Conservation (phyloP, 352 stramenopile genomes). For the Globisporangium mamillatum region DNA sequence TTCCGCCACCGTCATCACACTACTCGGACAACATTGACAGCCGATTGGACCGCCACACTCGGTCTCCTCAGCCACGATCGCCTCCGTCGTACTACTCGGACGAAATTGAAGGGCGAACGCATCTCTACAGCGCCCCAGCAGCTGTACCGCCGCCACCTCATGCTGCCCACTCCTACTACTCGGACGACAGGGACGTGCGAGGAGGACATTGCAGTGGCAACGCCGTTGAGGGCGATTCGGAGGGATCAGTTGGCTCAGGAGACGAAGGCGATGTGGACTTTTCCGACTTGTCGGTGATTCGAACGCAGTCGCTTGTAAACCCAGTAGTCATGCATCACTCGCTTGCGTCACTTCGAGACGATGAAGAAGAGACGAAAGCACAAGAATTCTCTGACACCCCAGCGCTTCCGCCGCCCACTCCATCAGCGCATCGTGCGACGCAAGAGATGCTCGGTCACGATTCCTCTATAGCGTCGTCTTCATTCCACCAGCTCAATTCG, state of each 20-base stretch:
- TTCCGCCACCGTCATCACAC: conserved; percentile 10
- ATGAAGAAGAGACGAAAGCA: conserved; percentile 54
- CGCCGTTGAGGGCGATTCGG: conserved; percentile 29
- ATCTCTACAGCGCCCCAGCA: conserved; percentile 2
- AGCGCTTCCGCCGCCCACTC: conserved; percentile 38
- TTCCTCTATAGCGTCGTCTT: conserved; percentile 26
- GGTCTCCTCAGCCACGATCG: background rate
- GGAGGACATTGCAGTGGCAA: background rate
- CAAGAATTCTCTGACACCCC: conserved; percentile 44
- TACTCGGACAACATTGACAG: conserved; percentile 4
- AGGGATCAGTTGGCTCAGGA: conserved; percentile 37
- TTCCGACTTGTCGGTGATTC: conserved; percentile 10
- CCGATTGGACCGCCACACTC: background rate
- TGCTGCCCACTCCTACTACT: background rate
- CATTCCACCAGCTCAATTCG: conserved; percentile 4
- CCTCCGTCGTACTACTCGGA: conserved; percentile 2
- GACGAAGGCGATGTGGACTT: conserved; percentile 24
- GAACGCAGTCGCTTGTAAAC: background rate
- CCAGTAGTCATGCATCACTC: conserved; percentile 13
- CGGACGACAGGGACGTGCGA: conserved; percentile 1
- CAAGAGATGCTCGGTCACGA: conserved; percentile 32
- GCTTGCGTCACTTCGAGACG: conserved; percentile 12
- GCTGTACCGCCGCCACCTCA: background rate
- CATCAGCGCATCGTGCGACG: conserved; percentile 36
- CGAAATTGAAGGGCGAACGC: background rate